phyloP scores from a whole-genome alignment of 1,284 basidiomycete species.

The Fomes fomentarius region DNA sequence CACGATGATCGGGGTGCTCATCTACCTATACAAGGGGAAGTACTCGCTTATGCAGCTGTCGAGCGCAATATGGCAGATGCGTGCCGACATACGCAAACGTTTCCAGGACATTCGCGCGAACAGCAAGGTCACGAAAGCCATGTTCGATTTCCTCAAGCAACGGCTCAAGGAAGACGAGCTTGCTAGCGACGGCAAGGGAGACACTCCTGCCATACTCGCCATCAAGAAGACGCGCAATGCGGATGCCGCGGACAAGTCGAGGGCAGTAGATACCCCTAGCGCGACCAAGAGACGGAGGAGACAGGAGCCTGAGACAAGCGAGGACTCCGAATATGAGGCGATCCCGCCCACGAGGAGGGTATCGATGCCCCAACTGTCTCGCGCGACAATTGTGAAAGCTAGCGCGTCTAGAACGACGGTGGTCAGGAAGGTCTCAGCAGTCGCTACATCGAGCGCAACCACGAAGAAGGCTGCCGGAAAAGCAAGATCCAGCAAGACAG shows the following conservation, averaged over 20 bases:
- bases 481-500: background rate
- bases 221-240: constrained; percentile 1
- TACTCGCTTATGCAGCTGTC: constrained; percentile 46
- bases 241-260: background rate
- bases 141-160: constrained; percentile 42
- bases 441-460: background rate
- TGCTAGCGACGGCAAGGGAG: constrained; percentile 29
- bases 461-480: background rate
- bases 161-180: constrained; percentile 26
- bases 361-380: constrained; percentile 1
- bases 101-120: constrained; percentile 49
- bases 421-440: constrained; percentile 5
- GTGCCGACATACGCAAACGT: constrained; percentile 43
- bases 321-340: constrained; percentile 12
- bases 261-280: background rate
- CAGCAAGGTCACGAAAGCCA: constrained; percentile 40
- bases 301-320: constrained; percentile 7
- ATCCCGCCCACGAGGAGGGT: constrained; percentile 11
- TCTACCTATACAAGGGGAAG: constrained; percentile 38
- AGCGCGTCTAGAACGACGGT: background rate
- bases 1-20: constrained; percentile 49
- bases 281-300: constrained; percentile 10
- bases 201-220: constrained; percentile 22
- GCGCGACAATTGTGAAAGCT: background rate
- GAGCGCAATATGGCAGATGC: constrained; percentile 44